Evolutionary conservation across 352 stramenopile species (phyloP).

Genomic region (Phytopythium oedochilum): DNA sequence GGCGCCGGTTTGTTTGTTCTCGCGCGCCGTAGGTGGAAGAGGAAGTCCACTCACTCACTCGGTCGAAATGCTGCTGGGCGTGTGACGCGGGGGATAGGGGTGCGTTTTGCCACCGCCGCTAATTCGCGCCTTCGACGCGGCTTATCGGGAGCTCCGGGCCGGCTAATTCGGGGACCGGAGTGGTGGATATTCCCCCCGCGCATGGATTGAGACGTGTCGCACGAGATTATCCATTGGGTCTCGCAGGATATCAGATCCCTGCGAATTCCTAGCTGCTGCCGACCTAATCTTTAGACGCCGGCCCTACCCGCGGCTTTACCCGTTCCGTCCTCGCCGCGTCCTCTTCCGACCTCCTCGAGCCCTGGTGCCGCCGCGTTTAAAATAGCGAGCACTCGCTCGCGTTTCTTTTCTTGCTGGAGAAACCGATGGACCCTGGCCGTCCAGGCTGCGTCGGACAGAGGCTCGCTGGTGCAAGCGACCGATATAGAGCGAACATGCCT

Average conservation of each 20-base stretch:
- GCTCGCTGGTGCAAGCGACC: too few relatives aligned
- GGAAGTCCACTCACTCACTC: background rate
- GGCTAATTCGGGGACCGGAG: background rate
- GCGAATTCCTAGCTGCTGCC: background rate
- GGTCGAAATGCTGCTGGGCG: too few relatives aligned
- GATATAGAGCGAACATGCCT: too few relatives aligned
- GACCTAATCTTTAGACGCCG: too few relatives aligned
- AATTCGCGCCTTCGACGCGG: background rate
- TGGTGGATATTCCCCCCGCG: background rate
- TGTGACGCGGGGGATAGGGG: background rate
- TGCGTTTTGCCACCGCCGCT: background rate
- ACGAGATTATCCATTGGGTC: background rate
- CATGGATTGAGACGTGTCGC: conserved; percentile 1
- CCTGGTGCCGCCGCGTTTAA: too few relatives aligned
- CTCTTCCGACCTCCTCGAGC: too few relatives aligned
- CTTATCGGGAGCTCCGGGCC: background rate
- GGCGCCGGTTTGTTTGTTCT: too few relatives aligned
- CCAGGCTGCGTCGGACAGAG: too few relatives aligned
- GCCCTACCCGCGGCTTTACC: background rate
- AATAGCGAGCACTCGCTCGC: too few relatives aligned
- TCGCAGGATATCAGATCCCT: background rate
- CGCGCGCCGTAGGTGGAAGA: background rate
- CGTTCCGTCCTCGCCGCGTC: too few relatives aligned
- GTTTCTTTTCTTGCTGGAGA: too few relatives aligned
- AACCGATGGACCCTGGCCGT: too few relatives aligned